Evolutionary conservation across 148 eudicot species (phyloP), one percentile per base, ranked within the genome.

Genomic region (Euryodendron excelsum): DNA sequence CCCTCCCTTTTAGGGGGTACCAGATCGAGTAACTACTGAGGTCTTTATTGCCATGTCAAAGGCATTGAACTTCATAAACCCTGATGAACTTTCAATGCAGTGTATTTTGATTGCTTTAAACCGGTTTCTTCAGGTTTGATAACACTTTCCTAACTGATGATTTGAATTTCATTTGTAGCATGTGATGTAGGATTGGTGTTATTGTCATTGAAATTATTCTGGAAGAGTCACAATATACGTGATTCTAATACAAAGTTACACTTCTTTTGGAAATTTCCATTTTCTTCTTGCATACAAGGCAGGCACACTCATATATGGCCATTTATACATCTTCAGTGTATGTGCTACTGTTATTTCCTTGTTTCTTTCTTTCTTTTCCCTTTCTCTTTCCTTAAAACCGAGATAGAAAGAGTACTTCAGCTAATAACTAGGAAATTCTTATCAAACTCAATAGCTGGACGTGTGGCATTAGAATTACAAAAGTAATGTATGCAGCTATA

Each of bases 41-140:
- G 99, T 96, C 74, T 96, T 96, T 70, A 94, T 96, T 83, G 97
- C 99, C 88, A 96, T 96, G 99, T 96, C 99, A 80, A 96, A 96
- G 87, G 98, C 99, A 41, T 85, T 96, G 52, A 96, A 96, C 85
- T 96, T 96, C 86, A 96, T 96, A 71, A 96, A 96, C 76, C 99
- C 99, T 17, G 97, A 93, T 87, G 98, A 96, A 80, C 94, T 96
- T 31, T 96, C 99, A 20, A 93, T 96, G 98, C 99, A 96, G 85
- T 96, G 99, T 80, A 91, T 96, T 75, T 90, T 96, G 87, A 96
- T 96, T 84, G 98, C 99, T 53, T 85, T 93, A 81, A 96, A 96
- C 86, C 91, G 97, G 27, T 96, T 96, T 84, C 94, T 96, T 62
- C 98, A 96, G 99, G 99, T 90, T 75, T 21, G 62, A 30, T 34